Conservation (phyloP, 441 rosid species). For the Corymbia citriodora region DNA sequence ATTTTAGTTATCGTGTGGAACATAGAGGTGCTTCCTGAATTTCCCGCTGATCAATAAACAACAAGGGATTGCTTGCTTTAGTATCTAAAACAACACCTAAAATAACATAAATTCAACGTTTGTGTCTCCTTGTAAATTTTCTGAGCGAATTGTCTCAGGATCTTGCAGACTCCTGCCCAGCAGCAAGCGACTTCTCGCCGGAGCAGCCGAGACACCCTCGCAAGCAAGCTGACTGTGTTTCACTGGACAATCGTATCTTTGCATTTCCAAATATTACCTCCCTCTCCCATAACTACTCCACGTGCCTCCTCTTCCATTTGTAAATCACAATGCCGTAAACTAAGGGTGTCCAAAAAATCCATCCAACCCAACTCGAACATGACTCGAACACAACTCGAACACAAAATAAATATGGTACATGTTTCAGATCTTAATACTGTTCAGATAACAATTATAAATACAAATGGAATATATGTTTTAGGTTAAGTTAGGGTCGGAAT, state of each 20-base stretch:
- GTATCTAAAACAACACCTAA: neutral
- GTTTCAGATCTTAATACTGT: too few species aligned
- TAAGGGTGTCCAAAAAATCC: too few species aligned
- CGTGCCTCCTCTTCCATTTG: neutral
- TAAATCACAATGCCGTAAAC: neutral
- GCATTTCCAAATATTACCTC: neutral
- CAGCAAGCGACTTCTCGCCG: neutral
- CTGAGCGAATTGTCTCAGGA: neutral
- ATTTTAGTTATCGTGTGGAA: neutral
- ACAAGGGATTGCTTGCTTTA: neutral
- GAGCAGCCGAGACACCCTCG: neutral
- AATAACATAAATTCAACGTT: neutral
- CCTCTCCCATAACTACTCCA: neutral
- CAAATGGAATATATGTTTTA: too few species aligned
- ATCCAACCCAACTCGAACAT: too few species aligned
- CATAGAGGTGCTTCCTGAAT: neutral
- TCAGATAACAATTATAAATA: too few species aligned
- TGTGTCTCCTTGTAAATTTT: neutral
- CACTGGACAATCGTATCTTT: neutral
- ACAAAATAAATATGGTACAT: too few species aligned
- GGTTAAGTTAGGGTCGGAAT: too few species aligned
- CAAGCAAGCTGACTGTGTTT: neutral
- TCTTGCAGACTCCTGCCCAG: neutral
- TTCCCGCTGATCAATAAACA: neutral
- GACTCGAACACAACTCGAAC: too few species aligned